Percentiles rank a stretch among this genome's conserved stretches.
These are phyloP conservation scores for Cutaneotrichosporon dermatis DNA, from an alignment of 1,284 basidiomycete genomes.

Conservation along the genomic window DNA sequence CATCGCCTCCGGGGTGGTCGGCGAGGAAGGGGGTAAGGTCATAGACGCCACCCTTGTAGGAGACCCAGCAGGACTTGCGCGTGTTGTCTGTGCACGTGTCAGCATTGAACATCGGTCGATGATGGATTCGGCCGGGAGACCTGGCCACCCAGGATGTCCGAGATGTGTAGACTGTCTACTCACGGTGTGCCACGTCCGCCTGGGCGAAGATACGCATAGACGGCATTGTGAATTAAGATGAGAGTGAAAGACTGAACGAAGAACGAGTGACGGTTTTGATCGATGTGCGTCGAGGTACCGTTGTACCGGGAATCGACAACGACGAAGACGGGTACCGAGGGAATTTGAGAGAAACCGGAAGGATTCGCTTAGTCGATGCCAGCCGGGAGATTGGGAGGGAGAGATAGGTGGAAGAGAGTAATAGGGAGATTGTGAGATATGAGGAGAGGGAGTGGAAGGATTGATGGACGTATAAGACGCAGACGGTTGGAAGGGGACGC, in stretches of 20 bases:
- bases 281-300: not conserved
- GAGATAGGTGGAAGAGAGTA: too few relatives aligned
- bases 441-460: too few relatives aligned
- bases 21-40: conserved; percentile 52
- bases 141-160: too few relatives aligned
- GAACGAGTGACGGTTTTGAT: not conserved
- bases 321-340: too few relatives aligned
- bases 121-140: not conserved
- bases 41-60: conserved; percentile 51
- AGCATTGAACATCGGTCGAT: not conserved
- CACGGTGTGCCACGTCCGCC: conserved; percentile 43
- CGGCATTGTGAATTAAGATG: conserved; percentile 1
- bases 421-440: too few relatives aligned
- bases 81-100: conserved; percentile 33
- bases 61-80: conserved; percentile 42
- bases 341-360: too few relatives aligned
- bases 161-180: conserved; percentile 9
- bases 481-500: too few relatives aligned
- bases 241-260: not conserved
- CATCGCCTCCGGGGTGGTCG: conserved; percentile 55
- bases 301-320: too few relatives aligned
- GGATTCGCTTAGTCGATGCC: too few relatives aligned
- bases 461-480: too few relatives aligned
- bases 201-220: conserved; percentile 31
- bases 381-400: too few relatives aligned